Conservation (phyloP, 164 flowering plant species). For the Nelumbo lutea region DNA sequence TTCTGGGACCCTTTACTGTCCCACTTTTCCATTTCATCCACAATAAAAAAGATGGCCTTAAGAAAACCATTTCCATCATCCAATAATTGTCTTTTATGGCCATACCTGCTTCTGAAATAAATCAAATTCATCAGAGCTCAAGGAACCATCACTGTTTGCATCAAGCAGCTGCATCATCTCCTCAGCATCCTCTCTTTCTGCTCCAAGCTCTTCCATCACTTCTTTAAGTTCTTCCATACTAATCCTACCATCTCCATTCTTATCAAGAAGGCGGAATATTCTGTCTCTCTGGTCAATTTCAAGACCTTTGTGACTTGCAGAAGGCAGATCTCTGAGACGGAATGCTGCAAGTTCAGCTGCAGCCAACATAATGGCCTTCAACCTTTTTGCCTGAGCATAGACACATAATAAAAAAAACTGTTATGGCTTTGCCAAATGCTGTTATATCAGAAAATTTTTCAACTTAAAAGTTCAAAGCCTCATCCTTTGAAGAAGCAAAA, state of each 20-base stretch:
- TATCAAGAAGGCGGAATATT: slow-evolving; percentile 81
- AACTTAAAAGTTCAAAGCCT: not conserved
- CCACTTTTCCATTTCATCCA: too few species aligned
- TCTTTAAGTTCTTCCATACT: slow-evolving; percentile 92
- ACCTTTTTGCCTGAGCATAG: slow-evolving; percentile 62
- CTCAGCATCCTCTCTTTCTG: slow-evolving; percentile 78
- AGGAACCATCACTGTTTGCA: slow-evolving; percentile 86
- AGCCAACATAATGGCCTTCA: slow-evolving; percentile 93
- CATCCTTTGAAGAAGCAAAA: too few species aligned
- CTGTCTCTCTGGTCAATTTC: slow-evolving; percentile 47
- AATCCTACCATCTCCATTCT: slow-evolving; percentile 94
- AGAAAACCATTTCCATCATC: too few species aligned
- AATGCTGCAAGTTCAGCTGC: slow-evolving; percentile 86
- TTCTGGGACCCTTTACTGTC: too few species aligned
- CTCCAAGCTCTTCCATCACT: slow-evolving; percentile 97
- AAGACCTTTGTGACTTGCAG: slow-evolving; percentile 35
- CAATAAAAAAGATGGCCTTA: too few species aligned
- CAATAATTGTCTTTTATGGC: not conserved
- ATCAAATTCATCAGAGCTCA: slow-evolving; percentile 92
- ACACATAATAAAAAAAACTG: not conserved
- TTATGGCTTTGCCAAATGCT: not conserved
- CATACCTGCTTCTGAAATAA: slow-evolving; percentile 75
- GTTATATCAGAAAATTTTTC: not conserved
- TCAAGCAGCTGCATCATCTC: slow-evolving; percentile 95
- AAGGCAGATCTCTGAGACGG: slow-evolving; percentile 72